Base-by-base conservation (phyloP, 192 early-diverging fungal species). In the Coemansia reversa region DNA sequence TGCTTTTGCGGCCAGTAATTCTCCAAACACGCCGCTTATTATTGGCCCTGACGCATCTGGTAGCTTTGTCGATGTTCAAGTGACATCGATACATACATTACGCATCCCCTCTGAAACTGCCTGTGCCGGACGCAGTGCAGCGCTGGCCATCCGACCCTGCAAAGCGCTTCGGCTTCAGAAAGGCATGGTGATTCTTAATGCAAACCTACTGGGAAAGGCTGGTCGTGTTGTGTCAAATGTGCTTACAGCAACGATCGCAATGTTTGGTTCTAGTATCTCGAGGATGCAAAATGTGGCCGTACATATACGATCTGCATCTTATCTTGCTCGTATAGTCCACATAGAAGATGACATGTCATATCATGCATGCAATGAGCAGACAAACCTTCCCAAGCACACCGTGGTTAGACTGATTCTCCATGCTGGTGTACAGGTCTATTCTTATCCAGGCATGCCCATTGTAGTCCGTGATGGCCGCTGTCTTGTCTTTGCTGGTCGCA, bases 31-130 rank as follows among this genome's bases (percentile, higher is more conserved):
- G 49, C 64, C 63, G 51, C 86, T 80, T 58, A 78, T 81, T 39
- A 58, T 92, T 12, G 91, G 92, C 0, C 91, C 91, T 1, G 84
- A 91, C 60, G 29, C 61, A 28, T 65, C 83, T 11, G 91, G 92
- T 7, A 32, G 58, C 6, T 96, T 94, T 79, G 81, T 81, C 25
- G 82, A 83, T 6, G 85, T 91, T 0, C 81, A 79, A 5, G 83
- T 96, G 8, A 84, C 76, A 22, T 93, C 93, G 0, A 91, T 94
- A 27, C 93, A 96, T 47, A 85, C 90, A 6, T 88, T 93, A 63
- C 84, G 94, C 1, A 90, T 91, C 63, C 87, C 91, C 0, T 85
- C 88, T 49, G 82, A 84, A 20, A 79, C 84, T 7, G 81, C 91
- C 12, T 74, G 86, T 23, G 81, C 87, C 0, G 91, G 93, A 5